Base-by-base conservation (phyloP, 306 rosid species). In the Chamaecrista fasciculata region DNA sequence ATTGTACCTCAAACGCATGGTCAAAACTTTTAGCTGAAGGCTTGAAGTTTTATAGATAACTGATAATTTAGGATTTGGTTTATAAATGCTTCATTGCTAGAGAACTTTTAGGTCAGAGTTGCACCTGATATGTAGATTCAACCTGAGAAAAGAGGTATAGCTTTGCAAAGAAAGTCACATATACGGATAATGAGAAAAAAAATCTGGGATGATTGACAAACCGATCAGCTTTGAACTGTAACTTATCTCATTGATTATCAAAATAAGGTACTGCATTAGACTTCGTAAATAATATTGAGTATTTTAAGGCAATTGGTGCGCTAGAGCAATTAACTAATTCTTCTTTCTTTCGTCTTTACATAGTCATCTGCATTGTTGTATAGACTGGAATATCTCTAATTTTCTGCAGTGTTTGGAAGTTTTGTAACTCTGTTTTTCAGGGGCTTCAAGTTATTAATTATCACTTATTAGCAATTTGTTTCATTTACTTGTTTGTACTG, bases 191-290 rank as follows among this genome's bases (percentile, higher is more conserved):
- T 25, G 9, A 36, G 40, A 24, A 46, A 31, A 31, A 60, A 52
- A 47, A 37, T 34, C 24, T 76, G 48, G 57, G 57, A 39, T 24
- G 15, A 40, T 36, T 59, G 4, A 52, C 36, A 26, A 60, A 26
- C 29, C 19, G 48, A 43, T 3, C 16, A 25, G 16, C 34, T 42
- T 48, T 74, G 7, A 40, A 68, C 49, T 18, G 7, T 67, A 25
- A 62, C 29, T 52, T 23, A 20, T 47, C 66, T 60, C 80, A 50
- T 76, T 25, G 12, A 47, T 51, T 16, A 39, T 21, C 57, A 39
- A 60, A 58, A 4, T 58, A 15, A 11, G 26, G 16, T 65, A 47
- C 16, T 11, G 18, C n/a, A 16, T 37, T 25, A 3, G 18, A 62
- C 69, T 62, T 33, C 48, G 9, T 11, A 25, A 15, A 7, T 37